Percentiles rank a stretch among this genome's conserved stretches.
Conservation (phyloP, 208 protist genomes). For the Herpetomonas tarakana region DNA sequence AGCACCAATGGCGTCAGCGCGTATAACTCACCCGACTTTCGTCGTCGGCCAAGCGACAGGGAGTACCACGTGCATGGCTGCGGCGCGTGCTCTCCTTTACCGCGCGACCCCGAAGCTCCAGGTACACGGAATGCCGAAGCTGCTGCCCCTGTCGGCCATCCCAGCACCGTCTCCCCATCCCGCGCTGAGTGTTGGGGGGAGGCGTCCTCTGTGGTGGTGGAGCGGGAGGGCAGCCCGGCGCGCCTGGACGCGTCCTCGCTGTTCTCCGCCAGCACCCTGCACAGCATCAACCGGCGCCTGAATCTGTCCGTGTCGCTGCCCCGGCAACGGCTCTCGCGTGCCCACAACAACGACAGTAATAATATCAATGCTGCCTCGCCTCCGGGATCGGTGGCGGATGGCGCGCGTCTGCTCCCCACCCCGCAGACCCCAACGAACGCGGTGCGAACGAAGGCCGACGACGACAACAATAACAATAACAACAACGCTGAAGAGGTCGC, state of each 20-base stretch:
- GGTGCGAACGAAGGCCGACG: neutral
- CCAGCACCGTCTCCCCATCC: neutral
- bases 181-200: neutral
- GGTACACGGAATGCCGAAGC: neutral
- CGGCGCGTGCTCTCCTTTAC: constrained; percentile 15
- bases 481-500: neutral
- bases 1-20: neutral
- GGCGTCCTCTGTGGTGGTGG: neutral
- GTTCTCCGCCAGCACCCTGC: constrained; percentile 28
- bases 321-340: constrained; percentile 7
- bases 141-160: constrained; percentile 1
- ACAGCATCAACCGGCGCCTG: constrained; percentile 32
- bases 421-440: constrained; percentile 1
- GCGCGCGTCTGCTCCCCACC: neutral
- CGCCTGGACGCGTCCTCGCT: constrained; percentile 16
- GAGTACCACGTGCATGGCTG: neutral
- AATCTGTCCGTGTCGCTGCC: constrained; percentile 23
- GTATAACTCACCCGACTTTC: constrained; percentile 12
- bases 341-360: neutral
- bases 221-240: constrained; percentile 7
- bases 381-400: neutral
- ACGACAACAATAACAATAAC: neutral
- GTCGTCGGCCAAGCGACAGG: constrained; percentile 6
- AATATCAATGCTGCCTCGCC: too few relatives aligned
- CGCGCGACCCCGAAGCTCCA: constrained; percentile 9